phyloP scores from a whole-genome alignment of 2,329 filamentous ascomycete genomes.

The Aspergillus ochraceoroseus region DNA sequence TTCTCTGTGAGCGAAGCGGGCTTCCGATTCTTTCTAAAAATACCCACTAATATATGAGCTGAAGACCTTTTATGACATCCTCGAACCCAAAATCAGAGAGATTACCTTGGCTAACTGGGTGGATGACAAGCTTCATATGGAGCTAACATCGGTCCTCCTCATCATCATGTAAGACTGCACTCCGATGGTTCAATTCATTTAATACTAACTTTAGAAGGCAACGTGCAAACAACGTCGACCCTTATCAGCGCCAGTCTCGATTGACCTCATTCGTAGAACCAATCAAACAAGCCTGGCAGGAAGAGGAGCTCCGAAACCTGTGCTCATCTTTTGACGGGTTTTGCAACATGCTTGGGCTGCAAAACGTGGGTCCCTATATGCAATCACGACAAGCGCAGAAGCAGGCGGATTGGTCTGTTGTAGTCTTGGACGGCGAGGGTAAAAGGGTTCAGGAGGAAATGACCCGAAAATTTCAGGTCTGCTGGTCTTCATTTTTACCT shows the following conservation, averaged over 20 bases:
- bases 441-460: slow-evolving; percentile 72
- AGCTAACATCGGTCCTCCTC: slow-evolving; percentile 85
- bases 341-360: slow-evolving; percentile 71
- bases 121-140: slow-evolving; percentile 79
- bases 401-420: slow-evolving; percentile 75
- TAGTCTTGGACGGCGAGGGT: slow-evolving; percentile 72
- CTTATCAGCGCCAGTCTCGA: slow-evolving; percentile 63
- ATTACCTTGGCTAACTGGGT: slow-evolving; percentile 64
- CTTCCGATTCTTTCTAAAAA: neutral
- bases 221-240: slow-evolving; percentile 70
- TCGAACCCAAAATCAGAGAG: slow-evolving; percentile 76
- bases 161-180: slow-evolving; percentile 67
- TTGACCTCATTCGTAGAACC: slow-evolving; percentile 76
- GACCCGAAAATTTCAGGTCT: slow-evolving; percentile 65
- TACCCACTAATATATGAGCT: slow-evolving; percentile 24
- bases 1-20: slow-evolving; percentile 56
- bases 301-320: slow-evolving; percentile 61
- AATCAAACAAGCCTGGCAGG: slow-evolving; percentile 74
- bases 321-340: slow-evolving; percentile 74
- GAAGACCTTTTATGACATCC: slow-evolving; percentile 75
- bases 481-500: too few species aligned
- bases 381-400: slow-evolving; percentile 66
- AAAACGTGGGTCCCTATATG: slow-evolving; percentile 76
- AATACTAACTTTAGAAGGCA: slow-evolving; percentile 52
- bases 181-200: neutral